Evolutionary conservation across 495 filamentous ascomycete species (phyloP).

Genomic region (Daldinia vernicosa): DNA sequence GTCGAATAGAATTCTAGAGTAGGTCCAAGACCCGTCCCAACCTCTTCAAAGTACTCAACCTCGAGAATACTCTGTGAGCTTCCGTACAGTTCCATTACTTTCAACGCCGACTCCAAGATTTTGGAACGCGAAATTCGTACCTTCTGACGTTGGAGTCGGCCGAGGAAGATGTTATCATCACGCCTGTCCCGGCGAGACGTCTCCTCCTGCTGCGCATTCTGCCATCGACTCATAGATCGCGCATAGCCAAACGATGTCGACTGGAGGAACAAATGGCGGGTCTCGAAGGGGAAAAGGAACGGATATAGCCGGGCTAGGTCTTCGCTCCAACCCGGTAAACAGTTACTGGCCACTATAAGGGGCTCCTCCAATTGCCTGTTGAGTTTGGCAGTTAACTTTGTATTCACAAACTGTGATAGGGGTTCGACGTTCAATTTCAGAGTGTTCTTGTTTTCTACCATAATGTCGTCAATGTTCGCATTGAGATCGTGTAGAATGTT

Average conservation of each 20-base stretch:
- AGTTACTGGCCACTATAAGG: conserved; percentile 97
- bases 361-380: conserved; percentile 98
- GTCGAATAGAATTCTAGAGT: conserved; percentile 99
- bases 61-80: conserved; percentile 94
- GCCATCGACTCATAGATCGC: conserved; percentile 96
- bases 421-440: conserved; percentile 79
- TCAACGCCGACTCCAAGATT: conserved; percentile 95
- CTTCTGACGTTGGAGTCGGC: conserved; percentile 93
- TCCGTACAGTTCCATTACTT: conserved; percentile 99
- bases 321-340: conserved; percentile 95
- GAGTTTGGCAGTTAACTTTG: conserved; percentile 97
- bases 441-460: conserved; percentile 82
- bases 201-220: conserved; percentile 83
- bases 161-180: conserved; percentile 92
- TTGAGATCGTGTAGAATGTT: conserved; percentile 95
- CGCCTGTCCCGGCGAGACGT: conserved; percentile 82
- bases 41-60: conserved; percentile 99
- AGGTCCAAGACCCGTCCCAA: conserved; percentile 94
- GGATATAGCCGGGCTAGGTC: conserved; percentile 95
- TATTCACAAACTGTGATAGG: conserved; percentile 96
- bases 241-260: conserved; percentile 99
- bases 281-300: conserved; percentile 99
- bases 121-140: conserved; percentile 92
- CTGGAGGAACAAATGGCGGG: conserved; percentile 94
- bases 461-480: conserved; percentile 92